Conservation (phyloP, 352 stramenopile species). For the Plasmopara halstedii region DNA sequence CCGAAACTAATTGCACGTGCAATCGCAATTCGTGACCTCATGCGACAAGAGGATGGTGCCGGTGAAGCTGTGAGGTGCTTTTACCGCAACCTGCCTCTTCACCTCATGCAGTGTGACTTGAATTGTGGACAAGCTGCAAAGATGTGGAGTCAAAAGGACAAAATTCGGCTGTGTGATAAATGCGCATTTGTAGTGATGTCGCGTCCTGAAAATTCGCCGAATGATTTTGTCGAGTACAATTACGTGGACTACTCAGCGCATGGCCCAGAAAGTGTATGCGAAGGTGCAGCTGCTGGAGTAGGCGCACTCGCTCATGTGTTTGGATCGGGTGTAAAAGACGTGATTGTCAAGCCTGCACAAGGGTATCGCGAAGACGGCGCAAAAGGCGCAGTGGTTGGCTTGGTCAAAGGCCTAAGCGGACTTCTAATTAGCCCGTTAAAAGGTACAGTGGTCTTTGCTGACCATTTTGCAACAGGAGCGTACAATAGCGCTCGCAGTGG, state of each 20-base stretch:
- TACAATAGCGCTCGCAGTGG: conserved; percentile 23
- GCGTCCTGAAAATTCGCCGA: conserved; percentile 30
- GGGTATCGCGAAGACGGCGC: conserved; percentile 42
- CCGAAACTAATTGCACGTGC: conserved; percentile 30
- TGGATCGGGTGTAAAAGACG: conserved; percentile 37
- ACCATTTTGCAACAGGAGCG: conserved; percentile 33
- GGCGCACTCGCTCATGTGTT: conserved; percentile 45
- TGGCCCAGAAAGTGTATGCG: conserved; percentile 27
- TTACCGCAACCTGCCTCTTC: conserved; percentile 67
- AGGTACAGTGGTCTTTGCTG: conserved; percentile 37
- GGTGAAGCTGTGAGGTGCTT: conserved; percentile 75
- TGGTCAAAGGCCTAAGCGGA: conserved; percentile 33
- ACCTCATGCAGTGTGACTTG: conserved; percentile 82
- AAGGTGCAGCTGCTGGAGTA: conserved; percentile 32
- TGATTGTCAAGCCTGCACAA: conserved; percentile 34
- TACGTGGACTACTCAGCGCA: conserved; percentile 45
- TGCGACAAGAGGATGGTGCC: conserved; percentile 68
- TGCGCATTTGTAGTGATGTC: conserved; percentile 45
- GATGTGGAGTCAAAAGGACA: conserved; percentile 44
- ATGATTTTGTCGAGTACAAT: conserved; percentile 45
- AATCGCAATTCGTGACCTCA: conserved; percentile 36
- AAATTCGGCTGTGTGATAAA: conserved; percentile 42
- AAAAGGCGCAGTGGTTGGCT: conserved; percentile 38
- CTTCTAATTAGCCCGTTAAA: conserved; percentile 37
- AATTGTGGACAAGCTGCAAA: conserved; percentile 32